A percentile compares a stretch with the other conserved stretches of the same genome.
These are phyloP conservation scores for Candida michaelii DNA, from an alignment of 805 yeast species.

Conservation along the genomic window DNA sequence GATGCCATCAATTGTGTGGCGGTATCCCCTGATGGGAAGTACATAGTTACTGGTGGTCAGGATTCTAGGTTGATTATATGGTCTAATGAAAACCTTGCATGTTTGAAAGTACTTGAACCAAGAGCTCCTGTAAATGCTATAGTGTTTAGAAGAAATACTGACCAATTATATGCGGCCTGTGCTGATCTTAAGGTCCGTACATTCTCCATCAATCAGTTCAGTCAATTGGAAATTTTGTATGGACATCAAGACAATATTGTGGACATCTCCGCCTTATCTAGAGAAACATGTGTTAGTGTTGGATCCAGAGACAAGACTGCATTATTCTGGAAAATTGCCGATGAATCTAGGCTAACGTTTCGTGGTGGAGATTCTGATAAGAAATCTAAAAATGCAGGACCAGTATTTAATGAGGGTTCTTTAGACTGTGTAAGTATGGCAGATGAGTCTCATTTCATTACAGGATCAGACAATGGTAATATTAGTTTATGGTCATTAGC, in stretches of 20 bases:
- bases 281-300: slow-evolving; percentile 93
- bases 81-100: slow-evolving; percentile 77
- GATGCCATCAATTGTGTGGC: slow-evolving; percentile 78
- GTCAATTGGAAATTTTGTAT: slow-evolving; percentile 86
- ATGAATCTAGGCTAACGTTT: slow-evolving; percentile 90
- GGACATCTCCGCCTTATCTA: slow-evolving; percentile 76
- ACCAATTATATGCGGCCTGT: slow-evolving; percentile 88
- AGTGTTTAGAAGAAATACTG: slow-evolving; percentile 75
- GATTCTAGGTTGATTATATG: slow-evolving; percentile 82
- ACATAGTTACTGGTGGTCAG: slow-evolving; percentile 86
- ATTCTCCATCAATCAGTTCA: slow-evolving; percentile 77
- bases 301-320: slow-evolving; percentile 95
- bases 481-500: slow-evolving; percentile 86
- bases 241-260: slow-evolving; percentile 93
- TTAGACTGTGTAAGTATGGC: slow-evolving; percentile 88
- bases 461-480: slow-evolving; percentile 95
- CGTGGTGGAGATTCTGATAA: slow-evolving; percentile 77
- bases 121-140: slow-evolving; percentile 72
- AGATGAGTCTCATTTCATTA: slow-evolving; percentile 89
- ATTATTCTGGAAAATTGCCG: slow-evolving; percentile 95
- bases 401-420: slow-evolving; percentile 72
- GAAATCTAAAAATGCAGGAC: slow-evolving; percentile 29
- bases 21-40: slow-evolving; percentile 83
- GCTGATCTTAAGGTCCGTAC: slow-evolving; percentile 90
- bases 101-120: slow-evolving; percentile 76